Percentiles rank a stretch among this genome's conserved stretches.
Evolutionary conservation across 257 asterid species (phyloP).

Genomic region (Linderniella brevidens): DNA sequence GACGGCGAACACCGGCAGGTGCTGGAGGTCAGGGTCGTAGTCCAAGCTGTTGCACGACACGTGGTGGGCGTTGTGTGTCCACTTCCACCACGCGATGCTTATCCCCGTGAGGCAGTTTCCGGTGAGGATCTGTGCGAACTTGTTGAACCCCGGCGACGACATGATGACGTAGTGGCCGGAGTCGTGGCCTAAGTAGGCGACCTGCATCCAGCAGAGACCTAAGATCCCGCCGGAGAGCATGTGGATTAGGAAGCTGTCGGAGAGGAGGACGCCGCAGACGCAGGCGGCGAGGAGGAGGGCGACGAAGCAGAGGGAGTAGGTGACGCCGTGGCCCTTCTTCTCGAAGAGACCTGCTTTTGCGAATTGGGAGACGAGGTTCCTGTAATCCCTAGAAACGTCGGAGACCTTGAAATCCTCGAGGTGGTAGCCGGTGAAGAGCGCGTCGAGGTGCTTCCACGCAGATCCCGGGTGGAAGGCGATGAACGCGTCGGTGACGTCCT

Average conservation of each 20-base stretch:
- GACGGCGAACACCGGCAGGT: slow-evolving; percentile 71
- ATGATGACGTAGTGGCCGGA: slow-evolving; percentile 80
- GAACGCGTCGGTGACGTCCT: slow-evolving; percentile 45
- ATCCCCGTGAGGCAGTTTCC: slow-evolving; percentile 86
- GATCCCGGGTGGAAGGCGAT: slow-evolving; percentile 32
- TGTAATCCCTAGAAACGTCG: slow-evolving; percentile 16
- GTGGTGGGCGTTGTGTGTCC: slow-evolving; percentile 93
- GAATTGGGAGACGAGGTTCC: slow-evolving; percentile 14
- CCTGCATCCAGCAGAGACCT: slow-evolving; percentile 39
- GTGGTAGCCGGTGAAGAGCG: slow-evolving; percentile 17
- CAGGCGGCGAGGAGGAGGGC: slow-evolving; percentile 13
- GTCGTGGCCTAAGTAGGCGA: slow-evolving; percentile 75
- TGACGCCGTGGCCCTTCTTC: slow-evolving; percentile 31
- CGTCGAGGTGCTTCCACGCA: slow-evolving; percentile 19
- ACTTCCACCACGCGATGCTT: slow-evolving; percentile 98
- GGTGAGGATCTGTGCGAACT: slow-evolving; percentile 40
- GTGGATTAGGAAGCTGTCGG: slow-evolving; percentile 15
- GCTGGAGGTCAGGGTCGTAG: slow-evolving; percentile 87
- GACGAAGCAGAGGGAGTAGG: slow-evolving; percentile 15
- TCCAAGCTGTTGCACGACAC: slow-evolving; percentile 73
- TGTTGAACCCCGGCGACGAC: slow-evolving; percentile 31
- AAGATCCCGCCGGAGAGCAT: slow-evolving; percentile 18
- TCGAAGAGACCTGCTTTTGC: slow-evolving; percentile 27
- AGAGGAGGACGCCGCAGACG: slow-evolving; percentile 19
- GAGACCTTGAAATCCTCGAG: slow-evolving; percentile 24